A percentile compares a stretch with the other conserved stretches of the same genome.
Conservation (phyloP, 2,329 filamentous ascomycete species). For the Exophiala sp. region DNA sequence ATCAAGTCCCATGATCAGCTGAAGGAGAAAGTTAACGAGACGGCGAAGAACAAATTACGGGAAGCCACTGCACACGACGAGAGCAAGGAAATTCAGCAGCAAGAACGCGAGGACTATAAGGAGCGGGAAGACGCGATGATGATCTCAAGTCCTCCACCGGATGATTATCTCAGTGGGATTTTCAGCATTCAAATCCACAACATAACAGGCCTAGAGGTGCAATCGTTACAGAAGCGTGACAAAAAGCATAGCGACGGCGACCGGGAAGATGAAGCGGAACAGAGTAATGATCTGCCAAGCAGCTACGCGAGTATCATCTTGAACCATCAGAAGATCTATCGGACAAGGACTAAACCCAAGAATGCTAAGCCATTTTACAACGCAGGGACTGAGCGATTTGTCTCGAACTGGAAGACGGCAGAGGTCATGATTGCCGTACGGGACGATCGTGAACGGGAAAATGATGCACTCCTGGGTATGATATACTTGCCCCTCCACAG, state of each 20-base stretch:
- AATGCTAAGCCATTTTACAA: slow-evolving; percentile 78
- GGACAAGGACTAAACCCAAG: slow-evolving; percentile 71
- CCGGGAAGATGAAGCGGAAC: slow-evolving; percentile 48
- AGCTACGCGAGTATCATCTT: slow-evolving; percentile 70
- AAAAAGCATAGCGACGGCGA: slow-evolving; percentile 44
- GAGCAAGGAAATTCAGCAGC: slow-evolving; percentile 62
- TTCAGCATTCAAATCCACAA: slow-evolving; percentile 70
- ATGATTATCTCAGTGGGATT: slow-evolving; percentile 62
- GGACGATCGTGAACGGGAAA: slow-evolving; percentile 65
- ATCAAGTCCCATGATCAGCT: slow-evolving; percentile 58
- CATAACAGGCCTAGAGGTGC: slow-evolving; percentile 64
- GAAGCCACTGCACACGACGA: slow-evolving; percentile 60
- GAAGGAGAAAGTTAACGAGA: slow-evolving; percentile 53
- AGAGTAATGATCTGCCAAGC: slow-evolving; percentile 62
- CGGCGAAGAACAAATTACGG: slow-evolving; percentile 60
- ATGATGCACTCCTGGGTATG: slow-evolving; percentile 66
- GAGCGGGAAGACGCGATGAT: slow-evolving; percentile 61
- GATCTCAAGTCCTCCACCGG: slow-evolving; percentile 62
- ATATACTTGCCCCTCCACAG: slow-evolving; percentile 64
- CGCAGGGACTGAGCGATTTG: slow-evolving; percentile 68
- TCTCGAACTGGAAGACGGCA: slow-evolving; percentile 63
- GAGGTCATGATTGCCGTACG: slow-evolving; percentile 67
- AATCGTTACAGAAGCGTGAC: slow-evolving; percentile 55
- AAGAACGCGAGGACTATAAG: slow-evolving; percentile 65
- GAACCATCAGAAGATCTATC: slow-evolving; percentile 67